phyloP scores from a whole-genome alignment of 805 yeast genomes.

The Candida manassasensis region DNA sequence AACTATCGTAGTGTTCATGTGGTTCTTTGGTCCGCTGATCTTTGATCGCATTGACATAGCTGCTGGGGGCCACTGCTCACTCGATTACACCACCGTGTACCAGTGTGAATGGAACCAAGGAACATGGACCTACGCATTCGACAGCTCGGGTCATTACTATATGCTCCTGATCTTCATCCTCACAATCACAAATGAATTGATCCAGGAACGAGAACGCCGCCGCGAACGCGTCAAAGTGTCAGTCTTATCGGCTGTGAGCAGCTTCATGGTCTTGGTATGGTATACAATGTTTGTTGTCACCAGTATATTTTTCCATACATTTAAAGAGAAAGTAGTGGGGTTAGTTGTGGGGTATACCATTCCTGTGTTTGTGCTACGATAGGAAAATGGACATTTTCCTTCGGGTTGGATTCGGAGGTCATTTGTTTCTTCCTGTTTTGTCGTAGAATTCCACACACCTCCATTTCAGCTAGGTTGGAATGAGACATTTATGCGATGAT shows the following conservation, averaged over 20 bases:
- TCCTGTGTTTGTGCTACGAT: no score
- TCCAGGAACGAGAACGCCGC: neutral
- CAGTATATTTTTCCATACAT: conserved; percentile 46
- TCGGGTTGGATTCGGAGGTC: no score
- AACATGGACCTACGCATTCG: conserved; percentile 48
- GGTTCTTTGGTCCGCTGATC: conserved; percentile 34
- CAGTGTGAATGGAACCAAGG: conserved; percentile 19
- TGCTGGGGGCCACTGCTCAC: conserved; percentile 37
- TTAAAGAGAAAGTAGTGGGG: conserved; percentile 44
- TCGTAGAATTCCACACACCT: no score
- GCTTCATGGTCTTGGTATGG: conserved; percentile 29
- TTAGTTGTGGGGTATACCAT: conserved; percentile 31
- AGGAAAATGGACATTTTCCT: no score
- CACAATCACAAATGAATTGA: neutral
- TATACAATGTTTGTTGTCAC: conserved; percentile 38
- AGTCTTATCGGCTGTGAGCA: conserved; percentile 1
- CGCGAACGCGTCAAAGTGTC: neutral
- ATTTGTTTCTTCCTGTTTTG: no score
- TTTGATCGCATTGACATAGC: conserved; percentile 28
- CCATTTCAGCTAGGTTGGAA: no score
- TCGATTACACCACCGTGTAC: conserved; percentile 9
- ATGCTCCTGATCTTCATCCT: conserved; percentile 1
- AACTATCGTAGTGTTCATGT: conserved; percentile 8
- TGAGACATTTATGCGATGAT: no score
- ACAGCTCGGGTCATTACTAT: conserved; percentile 47